phyloP scores from a whole-genome alignment of 2,329 filamentous ascomycete species.

The Diaporthe vaccinii region DNA sequence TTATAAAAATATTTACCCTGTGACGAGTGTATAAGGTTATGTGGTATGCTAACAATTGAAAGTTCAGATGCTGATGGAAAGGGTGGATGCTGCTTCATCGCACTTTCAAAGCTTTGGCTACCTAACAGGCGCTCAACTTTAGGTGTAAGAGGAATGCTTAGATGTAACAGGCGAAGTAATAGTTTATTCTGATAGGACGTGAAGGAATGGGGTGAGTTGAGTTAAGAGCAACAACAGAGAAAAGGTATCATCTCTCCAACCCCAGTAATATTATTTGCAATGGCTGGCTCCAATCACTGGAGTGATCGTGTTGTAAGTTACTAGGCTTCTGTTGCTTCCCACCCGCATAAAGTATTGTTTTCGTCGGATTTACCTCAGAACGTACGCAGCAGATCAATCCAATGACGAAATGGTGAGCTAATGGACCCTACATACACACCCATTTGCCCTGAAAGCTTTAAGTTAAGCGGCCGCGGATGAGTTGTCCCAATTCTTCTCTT shows the following conservation, averaged over 20 bases:
- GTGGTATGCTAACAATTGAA: too few species aligned
- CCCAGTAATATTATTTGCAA: background rate
- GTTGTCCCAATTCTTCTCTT: background rate
- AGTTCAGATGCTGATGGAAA: background rate
- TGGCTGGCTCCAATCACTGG: background rate
- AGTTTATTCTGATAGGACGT: too few species aligned
- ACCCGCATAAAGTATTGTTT: rapidly evolving
- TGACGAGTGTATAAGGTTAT: background rate
- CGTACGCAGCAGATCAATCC: rapidly evolving
- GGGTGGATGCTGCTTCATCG: background rate
- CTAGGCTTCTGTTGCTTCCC: background rate
- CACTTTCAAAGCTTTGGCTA: too few species aligned
- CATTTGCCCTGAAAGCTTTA: background rate
- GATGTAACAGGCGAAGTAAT: too few species aligned
- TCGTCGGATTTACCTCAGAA: background rate
- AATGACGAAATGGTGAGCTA: background rate
- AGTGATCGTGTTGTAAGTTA: background rate
- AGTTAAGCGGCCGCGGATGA: conserved; percentile 2
- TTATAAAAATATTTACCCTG: too few species aligned
- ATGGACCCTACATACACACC: background rate
- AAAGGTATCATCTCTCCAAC: background rate
- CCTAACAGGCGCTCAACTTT: too few species aligned
- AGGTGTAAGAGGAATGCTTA: too few species aligned
- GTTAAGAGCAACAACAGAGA: background rate
- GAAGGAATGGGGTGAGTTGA: background rate